These are phyloP conservation scores for Coniella lustricola DNA, from an alignment of 2,329 filamentous ascomycete genomes.

Conservation along the genomic window DNA sequence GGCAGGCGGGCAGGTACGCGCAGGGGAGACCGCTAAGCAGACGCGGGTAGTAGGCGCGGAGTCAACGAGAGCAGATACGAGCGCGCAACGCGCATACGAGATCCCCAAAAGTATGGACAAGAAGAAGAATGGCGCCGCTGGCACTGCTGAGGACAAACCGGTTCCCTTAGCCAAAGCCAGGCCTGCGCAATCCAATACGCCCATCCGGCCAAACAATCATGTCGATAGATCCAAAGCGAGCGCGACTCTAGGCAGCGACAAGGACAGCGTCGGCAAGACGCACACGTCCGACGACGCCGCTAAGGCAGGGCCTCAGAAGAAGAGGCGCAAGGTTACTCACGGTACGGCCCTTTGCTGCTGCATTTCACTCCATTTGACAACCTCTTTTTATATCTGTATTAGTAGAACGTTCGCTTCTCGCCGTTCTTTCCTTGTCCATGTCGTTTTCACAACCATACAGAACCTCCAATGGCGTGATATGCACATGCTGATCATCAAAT, in stretches of 20 bases:
- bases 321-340: constrained; percentile 84
- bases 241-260: constrained; percentile 13
- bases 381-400: background rate
- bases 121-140: constrained; percentile 26
- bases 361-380: constrained; percentile 6
- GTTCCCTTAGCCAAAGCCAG: constrained; percentile 29
- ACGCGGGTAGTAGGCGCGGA: background rate
- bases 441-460: constrained; percentile 17
- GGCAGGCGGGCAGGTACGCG: too few relatives aligned
- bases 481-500: constrained; percentile 22
- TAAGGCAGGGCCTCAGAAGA: constrained; percentile 55
- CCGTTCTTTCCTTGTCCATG: constrained; percentile 2
- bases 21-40: too few relatives aligned
- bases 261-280: constrained; percentile 15
- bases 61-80: constrained; percentile 13
- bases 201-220: constrained; percentile 5
- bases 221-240: constrained; percentile 9
- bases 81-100: too few relatives aligned
- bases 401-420: background rate
- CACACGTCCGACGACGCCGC: constrained; percentile 28
- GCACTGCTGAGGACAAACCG: constrained; percentile 28
- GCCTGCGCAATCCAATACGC: constrained; percentile 15
- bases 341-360: constrained; percentile 46
- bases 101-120: constrained; percentile 25
- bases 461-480: constrained; percentile 20